A percentile compares a stretch with the other conserved stretches of the same genome.
These are phyloP conservation scores for Paramarasmius palmivorus DNA, from an alignment of 1,284 basidiomycete species.

Conservation along the genomic window DNA sequence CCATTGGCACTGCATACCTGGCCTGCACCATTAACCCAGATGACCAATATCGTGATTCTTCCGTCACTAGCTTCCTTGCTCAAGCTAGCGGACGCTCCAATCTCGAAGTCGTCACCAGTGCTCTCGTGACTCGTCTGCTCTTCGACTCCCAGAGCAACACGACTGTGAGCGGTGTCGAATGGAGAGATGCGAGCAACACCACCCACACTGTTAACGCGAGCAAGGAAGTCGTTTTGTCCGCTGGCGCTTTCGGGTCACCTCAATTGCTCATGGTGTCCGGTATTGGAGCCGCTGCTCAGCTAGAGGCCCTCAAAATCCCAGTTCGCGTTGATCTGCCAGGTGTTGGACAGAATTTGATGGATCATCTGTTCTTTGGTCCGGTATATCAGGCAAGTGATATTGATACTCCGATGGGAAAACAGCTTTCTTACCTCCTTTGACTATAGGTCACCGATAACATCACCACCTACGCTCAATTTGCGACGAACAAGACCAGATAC, in stretches of 20 bases:
- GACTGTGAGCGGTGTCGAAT: background rate
- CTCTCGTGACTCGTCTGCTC: too few relatives aligned
- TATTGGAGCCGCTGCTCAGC: slow-evolving; percentile 4
- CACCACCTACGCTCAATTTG: too few relatives aligned
- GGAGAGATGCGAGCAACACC: background rate
- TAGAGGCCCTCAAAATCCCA: background rate
- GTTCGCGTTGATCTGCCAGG: background rate
- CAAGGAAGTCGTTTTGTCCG: slow-evolving; percentile 8
- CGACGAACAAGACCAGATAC: too few relatives aligned
- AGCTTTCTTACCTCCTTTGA: too few relatives aligned
- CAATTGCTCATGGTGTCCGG: slow-evolving; percentile 11
- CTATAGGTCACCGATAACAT: too few relatives aligned
- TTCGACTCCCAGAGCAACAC: too few relatives aligned
- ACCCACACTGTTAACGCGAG: background rate
- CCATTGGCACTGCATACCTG: too few relatives aligned
- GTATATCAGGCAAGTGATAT: background rate
- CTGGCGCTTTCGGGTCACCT: slow-evolving; percentile 9
- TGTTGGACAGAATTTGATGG: background rate
- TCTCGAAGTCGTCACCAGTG: too few relatives aligned
- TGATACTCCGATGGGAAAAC: background rate
- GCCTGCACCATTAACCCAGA: too few relatives aligned
- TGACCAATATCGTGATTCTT: too few relatives aligned
- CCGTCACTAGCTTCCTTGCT: too few relatives aligned
- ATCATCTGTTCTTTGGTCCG: background rate
- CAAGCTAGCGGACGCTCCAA: too few relatives aligned